Percentiles rank a stretch among this genome's conserved stretches.
phyloP scores from a whole-genome alignment of 2,329 filamentous ascomycete genomes.

The Fusarium sp. region DNA sequence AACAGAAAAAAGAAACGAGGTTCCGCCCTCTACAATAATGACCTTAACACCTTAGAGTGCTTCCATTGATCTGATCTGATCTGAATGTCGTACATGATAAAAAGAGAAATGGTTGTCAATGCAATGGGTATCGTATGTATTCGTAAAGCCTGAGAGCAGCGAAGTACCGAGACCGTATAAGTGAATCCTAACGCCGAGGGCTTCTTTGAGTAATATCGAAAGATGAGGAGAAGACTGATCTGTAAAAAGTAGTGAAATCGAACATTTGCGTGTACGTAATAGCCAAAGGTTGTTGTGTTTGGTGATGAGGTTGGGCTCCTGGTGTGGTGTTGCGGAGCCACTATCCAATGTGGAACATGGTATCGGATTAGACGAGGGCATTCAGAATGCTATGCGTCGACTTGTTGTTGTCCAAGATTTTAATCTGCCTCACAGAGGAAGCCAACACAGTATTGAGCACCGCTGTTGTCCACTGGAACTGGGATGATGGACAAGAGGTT shows the following conservation, averaged over 20 bases:
- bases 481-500: slow-evolving; percentile 90
- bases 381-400: background rate
- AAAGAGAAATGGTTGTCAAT: slow-evolving; percentile 4
- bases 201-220: background rate
- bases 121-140: slow-evolving; percentile 35
- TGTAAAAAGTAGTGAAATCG: background rate
- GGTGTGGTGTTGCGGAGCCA: background rate
- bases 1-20: slow-evolving; percentile 2
- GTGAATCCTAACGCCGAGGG: background rate
- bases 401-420: background rate
- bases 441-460: slow-evolving; percentile 80
- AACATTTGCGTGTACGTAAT: background rate
- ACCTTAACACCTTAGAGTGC: slow-evolving; percentile 39
- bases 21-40: slow-evolving; percentile 12
- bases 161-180: slow-evolving; percentile 17
- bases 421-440: slow-evolving; percentile 78
- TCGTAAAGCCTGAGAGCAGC: slow-evolving; percentile 34
- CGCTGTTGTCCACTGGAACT: slow-evolving; percentile 73
- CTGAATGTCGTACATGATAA: background rate
- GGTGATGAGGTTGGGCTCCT: background rate
- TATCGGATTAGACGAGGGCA: background rate
- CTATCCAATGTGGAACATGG: background rate
- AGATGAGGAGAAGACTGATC: background rate
- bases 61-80: slow-evolving; percentile 1
- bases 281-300: background rate